These are phyloP conservation scores for Onygenales sp. DNA, from an alignment of 2,329 filamentous ascomycete genomes.

Conservation along the genomic window DNA sequence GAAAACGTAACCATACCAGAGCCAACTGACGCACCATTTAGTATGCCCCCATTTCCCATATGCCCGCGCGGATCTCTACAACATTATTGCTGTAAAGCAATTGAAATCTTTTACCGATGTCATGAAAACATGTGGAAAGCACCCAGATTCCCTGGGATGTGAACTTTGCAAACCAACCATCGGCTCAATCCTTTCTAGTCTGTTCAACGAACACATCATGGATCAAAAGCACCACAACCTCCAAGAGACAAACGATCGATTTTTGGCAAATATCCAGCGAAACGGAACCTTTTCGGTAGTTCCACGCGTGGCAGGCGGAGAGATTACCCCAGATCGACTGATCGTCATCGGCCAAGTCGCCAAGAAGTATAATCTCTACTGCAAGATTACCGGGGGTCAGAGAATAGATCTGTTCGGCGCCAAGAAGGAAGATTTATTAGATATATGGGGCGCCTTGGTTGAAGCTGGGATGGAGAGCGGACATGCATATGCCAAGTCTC, in stretches of 20 bases:
- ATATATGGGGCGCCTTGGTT: conserved; percentile 72
- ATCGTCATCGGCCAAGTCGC: conserved; percentile 76
- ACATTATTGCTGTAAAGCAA: conserved; percentile 75
- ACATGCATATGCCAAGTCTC: conserved; percentile 81
- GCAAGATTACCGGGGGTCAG: conserved; percentile 86
- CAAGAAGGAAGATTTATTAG: conserved; percentile 71
- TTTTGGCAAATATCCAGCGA: conserved; percentile 79
- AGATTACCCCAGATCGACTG: conserved; percentile 79
- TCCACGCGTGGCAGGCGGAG: conserved; percentile 71
- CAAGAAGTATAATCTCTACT: conserved; percentile 75
- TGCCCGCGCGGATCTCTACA: conserved; percentile 80
- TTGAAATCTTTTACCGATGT: conserved; percentile 63
- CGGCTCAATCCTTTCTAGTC: conserved; percentile 67
- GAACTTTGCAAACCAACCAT: conserved; percentile 80
- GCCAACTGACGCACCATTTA: conserved; percentile 8
- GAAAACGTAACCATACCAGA: background rate
- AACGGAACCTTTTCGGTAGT: conserved; percentile 88
- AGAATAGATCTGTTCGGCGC: conserved; percentile 91
- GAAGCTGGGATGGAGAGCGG: conserved; percentile 83
- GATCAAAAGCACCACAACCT: conserved; percentile 60
- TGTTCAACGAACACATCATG: conserved; percentile 80
- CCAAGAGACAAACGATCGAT: conserved; percentile 86
- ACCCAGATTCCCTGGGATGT: conserved; percentile 65
- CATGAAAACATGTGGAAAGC: conserved; percentile 68
- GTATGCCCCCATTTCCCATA: conserved; percentile 76